Evolutionary conservation across 2,329 filamentous ascomycete genomes (phyloP), one percentile per base, ranked within the genome.

Genomic region (Rutstroemia sp.): DNA sequence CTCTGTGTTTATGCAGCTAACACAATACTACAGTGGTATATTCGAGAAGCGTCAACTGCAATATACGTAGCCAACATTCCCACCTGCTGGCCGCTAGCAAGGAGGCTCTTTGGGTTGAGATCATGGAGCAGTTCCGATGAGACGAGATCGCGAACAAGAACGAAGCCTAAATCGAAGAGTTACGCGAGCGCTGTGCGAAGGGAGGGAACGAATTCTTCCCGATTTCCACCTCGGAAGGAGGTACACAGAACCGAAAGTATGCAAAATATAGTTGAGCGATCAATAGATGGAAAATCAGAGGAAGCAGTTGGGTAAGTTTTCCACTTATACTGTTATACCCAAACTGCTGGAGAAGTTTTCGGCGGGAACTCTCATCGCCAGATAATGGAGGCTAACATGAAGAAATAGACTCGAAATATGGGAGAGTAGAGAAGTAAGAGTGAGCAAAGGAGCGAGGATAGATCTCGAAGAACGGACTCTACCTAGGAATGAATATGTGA

Each of bases 41-140:
- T 75, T 19, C 72, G 79, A 54, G 79, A 82, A 71, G 75, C 77
- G 9, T 74, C 71, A 25, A 77, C 79, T 2, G 78, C 77, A 7
- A 71, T 81, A 5, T 75, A 76, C 58, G 77, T 81, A 9, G 73
- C 77, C 59, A 82, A 81, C 62, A 68, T 81, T 3, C 79, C 79
- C 0, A 71, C 76, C 49, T 74, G 79, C 54, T 82, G 78, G 77
- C 73, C 77, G 7, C 30, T 54, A 8, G 45, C 45, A 23, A 49
- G 52, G 19, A 54, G 41, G 30, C 5, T 54, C n/a, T 54, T 54
- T 9, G 44, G 44, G 8, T 49, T 47, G 9, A 49, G 30, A 49
- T 48, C 52, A 10, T 54, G 52, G 52, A 34, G 30, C n/a, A 44
- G 44, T 27, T 49, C 52, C 2, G 30, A 48, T 4, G 21, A n/a